These are phyloP conservation scores for Exophiala aquamarina DNA, from an alignment of 2,329 filamentous ascomycete species.

Conservation along the genomic window DNA sequence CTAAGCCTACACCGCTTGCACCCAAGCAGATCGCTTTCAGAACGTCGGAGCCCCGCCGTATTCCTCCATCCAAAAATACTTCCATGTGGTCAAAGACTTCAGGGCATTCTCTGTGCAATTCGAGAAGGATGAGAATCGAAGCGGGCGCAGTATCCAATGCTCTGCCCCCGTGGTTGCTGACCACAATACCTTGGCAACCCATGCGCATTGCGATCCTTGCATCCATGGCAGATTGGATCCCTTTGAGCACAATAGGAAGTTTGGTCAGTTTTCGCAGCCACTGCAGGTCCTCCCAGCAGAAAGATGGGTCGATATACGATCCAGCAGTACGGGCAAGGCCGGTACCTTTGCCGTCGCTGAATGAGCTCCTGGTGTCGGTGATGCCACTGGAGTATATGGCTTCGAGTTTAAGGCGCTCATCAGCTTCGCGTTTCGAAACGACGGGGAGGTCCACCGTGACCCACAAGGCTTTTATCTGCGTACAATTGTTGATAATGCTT, in stretches of 20 bases:
- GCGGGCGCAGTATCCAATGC: constrained; percentile 48
- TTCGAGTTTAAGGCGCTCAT: constrained; percentile 50
- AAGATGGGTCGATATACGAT: constrained; percentile 52
- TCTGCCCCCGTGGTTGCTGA: constrained; percentile 61
- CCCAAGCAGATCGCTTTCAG: constrained; percentile 56
- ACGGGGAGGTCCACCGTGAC: constrained; percentile 59
- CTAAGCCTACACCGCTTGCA: constrained; percentile 55
- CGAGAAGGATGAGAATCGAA: constrained; percentile 60
- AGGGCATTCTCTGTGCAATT: constrained; percentile 56
- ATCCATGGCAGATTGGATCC: constrained; percentile 57
- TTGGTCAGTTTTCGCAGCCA: constrained; percentile 53
- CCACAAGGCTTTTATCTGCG: constrained; percentile 39
- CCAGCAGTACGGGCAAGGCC: constrained; percentile 42
- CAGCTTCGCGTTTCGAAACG: constrained; percentile 56
- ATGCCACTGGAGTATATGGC: constrained; percentile 10
- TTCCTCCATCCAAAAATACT: constrained; percentile 55
- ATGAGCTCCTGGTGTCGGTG: constrained; percentile 15
- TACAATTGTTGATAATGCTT: constrained; percentile 50
- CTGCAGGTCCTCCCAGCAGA: constrained; percentile 54
- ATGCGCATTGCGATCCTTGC: constrained; percentile 51
- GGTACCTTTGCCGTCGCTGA: constrained; percentile 53
- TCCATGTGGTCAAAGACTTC: constrained; percentile 41
- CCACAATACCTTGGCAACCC: constrained; percentile 56
- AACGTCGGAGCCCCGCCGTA: constrained; percentile 55
- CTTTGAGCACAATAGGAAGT: constrained; percentile 57